phyloP scores from a whole-genome alignment of 441 rosid genomes.

The Syzygium syzygioides region DNA sequence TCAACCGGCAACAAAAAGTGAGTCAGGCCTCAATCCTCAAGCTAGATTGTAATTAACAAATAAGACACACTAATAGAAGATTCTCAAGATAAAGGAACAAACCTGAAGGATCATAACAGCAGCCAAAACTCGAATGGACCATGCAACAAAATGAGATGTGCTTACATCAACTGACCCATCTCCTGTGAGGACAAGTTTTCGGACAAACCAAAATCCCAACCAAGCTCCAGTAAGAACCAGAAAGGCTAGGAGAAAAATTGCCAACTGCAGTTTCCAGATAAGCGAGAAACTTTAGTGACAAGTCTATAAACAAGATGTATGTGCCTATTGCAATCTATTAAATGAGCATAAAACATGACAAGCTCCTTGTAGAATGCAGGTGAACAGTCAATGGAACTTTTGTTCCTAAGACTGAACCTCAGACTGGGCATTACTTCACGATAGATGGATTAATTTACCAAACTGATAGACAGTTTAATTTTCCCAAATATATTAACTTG shows the following conservation, averaged over 20 bases:
- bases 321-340: neutral
- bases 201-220: conserved; percentile 91
- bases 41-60: neutral
- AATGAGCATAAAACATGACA: neutral
- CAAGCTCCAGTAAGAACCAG: conserved; percentile 75
- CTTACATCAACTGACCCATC: conserved; percentile 75
- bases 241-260: conserved; percentile 58
- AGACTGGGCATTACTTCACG: neutral
- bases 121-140: conserved; percentile 70
- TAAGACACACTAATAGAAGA: neutral
- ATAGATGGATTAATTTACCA: neutral
- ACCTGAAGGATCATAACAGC: conserved; percentile 79
- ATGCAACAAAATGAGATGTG: conserved; percentile 68
- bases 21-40: neutral
- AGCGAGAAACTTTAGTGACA: neutral
- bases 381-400: neutral
- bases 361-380: neutral
- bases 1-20: neutral
- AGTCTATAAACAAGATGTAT: neutral
- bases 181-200: conserved; percentile 64
- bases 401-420: neutral
- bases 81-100: conserved; percentile 3
- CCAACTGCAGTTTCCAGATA: conserved; percentile 41
- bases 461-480: neutral
- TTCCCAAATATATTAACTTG: neutral